Percentiles rank a stretch among this genome's conserved stretches.
Evolutionary conservation across 768 basidiomycete species (phyloP).

Genomic region (Leccinum subgranulosum): DNA sequence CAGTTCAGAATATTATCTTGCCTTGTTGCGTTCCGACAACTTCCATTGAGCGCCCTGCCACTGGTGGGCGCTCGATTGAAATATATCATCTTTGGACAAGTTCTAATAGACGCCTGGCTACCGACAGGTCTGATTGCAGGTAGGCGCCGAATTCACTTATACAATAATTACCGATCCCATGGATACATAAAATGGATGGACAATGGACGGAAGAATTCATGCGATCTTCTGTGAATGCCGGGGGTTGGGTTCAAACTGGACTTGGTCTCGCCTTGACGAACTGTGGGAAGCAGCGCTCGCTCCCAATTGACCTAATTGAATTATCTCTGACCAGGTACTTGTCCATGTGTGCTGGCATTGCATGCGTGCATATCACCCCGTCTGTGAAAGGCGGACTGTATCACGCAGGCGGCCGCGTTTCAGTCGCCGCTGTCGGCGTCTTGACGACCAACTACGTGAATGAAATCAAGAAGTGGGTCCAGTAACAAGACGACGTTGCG

Average conservation of each 20-base stretch:
- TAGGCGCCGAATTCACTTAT: not conserved
- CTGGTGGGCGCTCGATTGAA: not conserved
- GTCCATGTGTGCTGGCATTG: not conserved
- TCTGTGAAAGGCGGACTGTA: not conserved
- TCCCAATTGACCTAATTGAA: not conserved
- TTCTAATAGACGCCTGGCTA: not conserved
- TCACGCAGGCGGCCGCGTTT: not conserved
- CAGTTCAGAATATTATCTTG: not conserved
- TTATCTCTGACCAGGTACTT: not conserved
- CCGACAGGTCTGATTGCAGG: not conserved
- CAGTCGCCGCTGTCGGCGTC: not conserved
- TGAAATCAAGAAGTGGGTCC: constrained; percentile 7
- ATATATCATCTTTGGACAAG: not conserved
- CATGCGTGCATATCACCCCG: not conserved
- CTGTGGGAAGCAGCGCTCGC: not conserved
- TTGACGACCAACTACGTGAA: not conserved
- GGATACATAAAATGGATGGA: not conserved
- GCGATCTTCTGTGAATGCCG: not conserved
- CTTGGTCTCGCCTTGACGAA: not conserved
- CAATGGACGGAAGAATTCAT: not conserved
- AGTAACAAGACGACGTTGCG: not conserved
- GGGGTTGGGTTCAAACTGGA: not conserved
- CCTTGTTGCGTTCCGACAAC: not conserved
- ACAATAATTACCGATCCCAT: not conserved
- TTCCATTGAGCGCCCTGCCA: not conserved